Evolutionary conservation across 257 asterid genomes (phyloP), one percentile per base, ranked within the genome.

Genomic region (Salvia rosmarinus): DNA sequence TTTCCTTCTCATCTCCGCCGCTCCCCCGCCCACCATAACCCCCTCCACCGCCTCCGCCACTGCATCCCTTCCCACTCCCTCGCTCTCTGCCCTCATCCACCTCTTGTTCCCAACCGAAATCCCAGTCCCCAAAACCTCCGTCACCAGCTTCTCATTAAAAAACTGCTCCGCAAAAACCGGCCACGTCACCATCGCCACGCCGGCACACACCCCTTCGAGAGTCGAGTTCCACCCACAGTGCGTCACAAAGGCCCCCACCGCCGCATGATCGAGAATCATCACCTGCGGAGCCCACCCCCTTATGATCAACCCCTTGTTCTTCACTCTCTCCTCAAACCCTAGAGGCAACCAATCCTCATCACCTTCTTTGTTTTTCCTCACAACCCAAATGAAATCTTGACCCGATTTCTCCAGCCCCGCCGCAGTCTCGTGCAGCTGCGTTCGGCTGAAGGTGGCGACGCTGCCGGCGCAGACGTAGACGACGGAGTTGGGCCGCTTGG

Each of bases 281-380:
- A 75, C 64, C n/a, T 79, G 96, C 3, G 92, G 95, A 0, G 95
- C 96, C 96, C 96, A 90, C 2, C 95, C 95, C 50, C 80, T 82
- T 67, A 91, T 80, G 30, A 89, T 76, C 5, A 89, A 3, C 10
- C 95, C 96, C 67, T 52, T 89, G 0, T 70, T 84, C 55, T 67
- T 62, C 0, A 11, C 71, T 59, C 88, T 89, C 34, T 80, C 85
- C 63, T 82, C 87, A 4, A 85, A 92, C 43, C 95, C 95, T 25
- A 76, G 25, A 0, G 91, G 98, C 67, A 88, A 14, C 81, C 85
- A 86, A 8, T 82, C 80, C 5, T 77, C 67, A 0, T 65, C 62
- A 8, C 64, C 82, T n/a, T 56, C 49, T 43, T 1, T 47, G 28
- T 71, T 70, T 70, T 28, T 76, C 56, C 90, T 75, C 20, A 80